Evolutionary conservation across 495 filamentous ascomycete species (phyloP), one percentile per base, ranked within the genome.

Genomic region (Oidiodendron maius): DNA sequence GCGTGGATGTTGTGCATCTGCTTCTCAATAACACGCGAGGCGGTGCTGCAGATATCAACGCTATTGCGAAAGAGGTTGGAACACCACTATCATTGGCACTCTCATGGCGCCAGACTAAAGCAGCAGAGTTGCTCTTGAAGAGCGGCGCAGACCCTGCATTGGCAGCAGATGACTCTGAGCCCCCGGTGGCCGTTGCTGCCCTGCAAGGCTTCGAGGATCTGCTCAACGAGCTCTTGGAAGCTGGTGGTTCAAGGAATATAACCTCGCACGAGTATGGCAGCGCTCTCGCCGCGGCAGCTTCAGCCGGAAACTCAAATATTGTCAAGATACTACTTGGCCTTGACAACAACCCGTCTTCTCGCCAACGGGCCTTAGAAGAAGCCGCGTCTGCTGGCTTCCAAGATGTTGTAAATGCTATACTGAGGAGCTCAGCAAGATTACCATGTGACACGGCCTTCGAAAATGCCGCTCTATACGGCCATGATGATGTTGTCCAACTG

Each of bases 1-100:
- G 64, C 16, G 57, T 60, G n/a, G 45, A 59, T 10, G 53, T 59
- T 40, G 64, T 64, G 4, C 64, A 66, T 61, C 56, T 59, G 32
- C 62, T 61, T 50, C 45, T 68, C 1, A 42, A 66, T 2, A 42
- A 54, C 12, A 48, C 58, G 35, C 35, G 12, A n/a, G 15, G 20
- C 12, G 35, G 35, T 16, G 58, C 56, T 25, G 64, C 64, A 1
- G 48, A 67, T 36, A 42, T 61, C 22, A 62, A 68, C 37, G 64
- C 64, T 2, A 51, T 49, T 24, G 38, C 47, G 2, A 38, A 56
- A 5, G 60, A 65, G 1, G 52, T 60, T 35, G 62, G 64, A 38
- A 38, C 35, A 38, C n/a, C 35, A 13, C 12, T 38, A 18, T 16
- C 35, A 3, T 13, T 38, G 20, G 35, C 35, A 3, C 35, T 38